phyloP scores from a whole-genome alignment of 2,329 filamentous ascomycete genomes.

The Tolypocladium album region DNA sequence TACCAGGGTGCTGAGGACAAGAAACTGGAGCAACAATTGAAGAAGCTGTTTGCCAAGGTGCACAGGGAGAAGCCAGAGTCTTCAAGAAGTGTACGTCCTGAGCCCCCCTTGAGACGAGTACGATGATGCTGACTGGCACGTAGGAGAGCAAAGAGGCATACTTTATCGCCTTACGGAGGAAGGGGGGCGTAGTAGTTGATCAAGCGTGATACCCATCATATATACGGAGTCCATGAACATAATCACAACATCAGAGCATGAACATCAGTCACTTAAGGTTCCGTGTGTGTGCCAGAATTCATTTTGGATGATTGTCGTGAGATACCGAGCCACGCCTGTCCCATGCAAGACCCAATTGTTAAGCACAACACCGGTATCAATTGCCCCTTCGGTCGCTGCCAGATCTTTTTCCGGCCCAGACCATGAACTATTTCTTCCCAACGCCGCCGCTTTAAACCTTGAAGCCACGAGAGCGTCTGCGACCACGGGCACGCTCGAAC shows the following conservation, averaged over 20 bases:
- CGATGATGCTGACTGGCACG: background rate
- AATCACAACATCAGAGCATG: background rate
- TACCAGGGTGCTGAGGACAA: slow-evolving; percentile 88
- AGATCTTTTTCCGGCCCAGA: background rate
- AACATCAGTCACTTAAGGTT: background rate
- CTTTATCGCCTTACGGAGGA: slow-evolving; percentile 70
- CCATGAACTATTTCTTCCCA: slow-evolving; percentile 8
- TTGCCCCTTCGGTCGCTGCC: slow-evolving; percentile 11
- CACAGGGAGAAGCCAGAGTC: slow-evolving; percentile 84
- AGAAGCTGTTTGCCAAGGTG: slow-evolving; percentile 68
- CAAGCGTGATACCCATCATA: background rate
- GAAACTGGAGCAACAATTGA: slow-evolving; percentile 62
- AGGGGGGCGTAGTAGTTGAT: slow-evolving; percentile 26
- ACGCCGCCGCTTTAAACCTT: slow-evolving; percentile 71
- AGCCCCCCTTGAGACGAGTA: background rate
- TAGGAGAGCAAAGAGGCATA: slow-evolving; percentile 60
- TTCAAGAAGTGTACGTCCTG: slow-evolving; percentile 62
- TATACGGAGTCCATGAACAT: background rate
- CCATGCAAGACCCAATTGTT: slow-evolving; percentile 27
- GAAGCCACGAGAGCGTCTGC: slow-evolving; percentile 97
- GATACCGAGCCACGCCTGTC: slow-evolving; percentile 38
- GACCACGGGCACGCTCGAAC: slow-evolving; percentile 98
- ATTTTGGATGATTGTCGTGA: slow-evolving; percentile 23
- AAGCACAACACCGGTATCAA: slow-evolving; percentile 17
- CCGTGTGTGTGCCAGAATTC: slow-evolving; percentile 11